Base-by-base conservation (phyloP, 2,329 filamentous ascomycete species). In the Nemania abortiva region DNA sequence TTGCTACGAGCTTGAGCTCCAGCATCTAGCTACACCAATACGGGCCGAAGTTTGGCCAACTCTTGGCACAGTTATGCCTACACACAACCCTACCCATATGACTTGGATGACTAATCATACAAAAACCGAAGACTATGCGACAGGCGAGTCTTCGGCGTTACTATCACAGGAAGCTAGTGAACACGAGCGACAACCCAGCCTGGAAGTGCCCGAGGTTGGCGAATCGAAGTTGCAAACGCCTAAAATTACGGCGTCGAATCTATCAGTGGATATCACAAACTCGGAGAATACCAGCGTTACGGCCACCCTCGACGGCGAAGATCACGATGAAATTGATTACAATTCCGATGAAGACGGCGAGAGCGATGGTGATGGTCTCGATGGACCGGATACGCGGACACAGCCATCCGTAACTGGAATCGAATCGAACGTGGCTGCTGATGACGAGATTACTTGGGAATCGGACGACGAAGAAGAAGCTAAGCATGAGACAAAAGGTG, bases 251-350 rank as follows among this genome's bases (percentile, higher is more conserved):
- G 3, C 66, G 11, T 39, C 60, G 10, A 69, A 71, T 54, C 74
- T 74, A 42, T 65, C 74, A 42, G 72, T 68, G 20, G 79, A 78
- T 47, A 77, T 71, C n/a, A 77, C 75, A 64, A 77, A 75, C 22
- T 81, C 80, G 11, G 76, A 79, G 10, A 76, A 75, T 57, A 80
- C 77, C 31, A 80, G 80, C 64, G 79, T 78, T 15, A 79, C 79
- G 9, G 77, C 74, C 18, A 79, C 77, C 52, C 71, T 80, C 6
- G 76, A 76, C 37, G 74, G 75, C 22, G 78, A 78, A 24, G 78
- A 79, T 29, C 73, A 78, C 42, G 77, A 78, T 59, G 77, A 79
- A 59, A 81, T 80, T 54, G 78, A 81, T 66, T 79, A 81, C 24
- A 27, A 65, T 61, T 77, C 77, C 1, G 78, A 80, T 50, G 76